Evolutionary conservation across 768 basidiomycete genomes (phyloP).

Genomic region (Astraeus odoratus): DNA sequence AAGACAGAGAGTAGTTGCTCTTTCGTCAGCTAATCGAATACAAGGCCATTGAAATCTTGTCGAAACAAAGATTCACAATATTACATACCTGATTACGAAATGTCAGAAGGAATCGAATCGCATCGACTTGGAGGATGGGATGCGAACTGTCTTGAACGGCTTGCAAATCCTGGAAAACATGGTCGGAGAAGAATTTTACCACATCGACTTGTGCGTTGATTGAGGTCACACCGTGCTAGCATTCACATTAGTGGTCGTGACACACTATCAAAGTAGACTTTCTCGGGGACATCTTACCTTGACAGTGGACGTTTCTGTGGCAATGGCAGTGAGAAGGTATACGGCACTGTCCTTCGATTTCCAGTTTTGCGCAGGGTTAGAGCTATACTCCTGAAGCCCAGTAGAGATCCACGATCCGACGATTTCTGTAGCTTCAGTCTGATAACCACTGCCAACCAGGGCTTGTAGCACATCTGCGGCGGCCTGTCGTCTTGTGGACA

Average conservation of each 20-base stretch:
- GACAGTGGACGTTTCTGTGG: slow-evolving; percentile 79
- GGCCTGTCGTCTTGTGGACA: slow-evolving; percentile 82
- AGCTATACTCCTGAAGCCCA: slow-evolving; percentile 63
- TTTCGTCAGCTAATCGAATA: slow-evolving; percentile 67
- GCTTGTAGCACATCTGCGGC: slow-evolving; percentile 95
- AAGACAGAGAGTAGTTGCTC: slow-evolving; percentile 87
- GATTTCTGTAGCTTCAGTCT: slow-evolving; percentile 81
- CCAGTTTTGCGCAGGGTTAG: slow-evolving; percentile 63
- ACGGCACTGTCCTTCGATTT: slow-evolving; percentile 91
- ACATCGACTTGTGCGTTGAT: slow-evolving; percentile 90
- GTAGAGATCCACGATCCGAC: slow-evolving; percentile 78
- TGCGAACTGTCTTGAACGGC: slow-evolving; percentile 63
- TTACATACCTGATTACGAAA: slow-evolving; percentile 86
- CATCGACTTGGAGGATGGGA: slow-evolving; percentile 91
- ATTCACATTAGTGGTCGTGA: not conserved
- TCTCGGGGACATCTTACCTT: slow-evolving; percentile 44
- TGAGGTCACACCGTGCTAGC: slow-evolving; percentile 85
- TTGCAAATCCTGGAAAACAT: slow-evolving; percentile 83
- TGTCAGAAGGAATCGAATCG: slow-evolving; percentile 89
- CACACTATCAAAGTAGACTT: slow-evolving; percentile 4
- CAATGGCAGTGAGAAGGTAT: slow-evolving; percentile 89
- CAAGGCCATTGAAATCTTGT: not conserved
- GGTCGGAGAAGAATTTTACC: slow-evolving; percentile 90
- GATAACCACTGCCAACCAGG: slow-evolving; percentile 73
- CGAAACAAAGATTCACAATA: not conserved